These are phyloP conservation scores for Senecio squalidus DNA, from an alignment of 140 eudicot genomes.

Conservation along the genomic window DNA sequence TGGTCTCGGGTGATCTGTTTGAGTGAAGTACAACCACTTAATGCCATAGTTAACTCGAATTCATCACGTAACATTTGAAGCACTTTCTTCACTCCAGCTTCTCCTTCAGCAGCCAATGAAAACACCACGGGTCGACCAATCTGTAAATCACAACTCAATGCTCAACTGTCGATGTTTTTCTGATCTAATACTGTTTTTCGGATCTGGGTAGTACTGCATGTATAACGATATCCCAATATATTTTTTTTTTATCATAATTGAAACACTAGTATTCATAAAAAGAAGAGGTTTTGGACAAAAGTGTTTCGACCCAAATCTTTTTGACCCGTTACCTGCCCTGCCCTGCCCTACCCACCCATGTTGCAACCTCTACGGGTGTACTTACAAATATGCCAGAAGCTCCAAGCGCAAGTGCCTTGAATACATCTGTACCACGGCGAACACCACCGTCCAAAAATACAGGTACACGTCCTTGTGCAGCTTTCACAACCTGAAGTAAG, in stretches of 20 bases:
- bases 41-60: slow-evolving; percentile 82
- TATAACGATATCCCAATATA: no score
- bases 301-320: no score
- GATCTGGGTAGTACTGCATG: no score
- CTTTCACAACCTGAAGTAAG: slow-evolving; percentile 51
- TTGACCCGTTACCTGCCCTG: no score
- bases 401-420: slow-evolving; percentile 81
- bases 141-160: slow-evolving; percentile 24
- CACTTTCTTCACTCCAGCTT: slow-evolving; percentile 76
- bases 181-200: no score
- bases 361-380: background rate
- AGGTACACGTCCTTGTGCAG: slow-evolving; percentile 76
- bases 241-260: no score
- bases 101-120: slow-evolving; percentile 92
- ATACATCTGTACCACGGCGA: slow-evolving; percentile 81
- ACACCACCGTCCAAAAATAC: slow-evolving; percentile 88
- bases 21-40: slow-evolving; percentile 81
- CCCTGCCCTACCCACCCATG: background rate
- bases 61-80: slow-evolving; percentile 86
- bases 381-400: slow-evolving; percentile 88
- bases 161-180: no score
- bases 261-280: no score
- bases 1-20: slow-evolving; percentile 69
- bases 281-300: no score
- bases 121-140: slow-evolving; percentile 95